Percentiles rank a stretch among this genome's conserved stretches.
Conservation (phyloP, 129 eudicot species). For the Saussurea involucrata region DNA sequence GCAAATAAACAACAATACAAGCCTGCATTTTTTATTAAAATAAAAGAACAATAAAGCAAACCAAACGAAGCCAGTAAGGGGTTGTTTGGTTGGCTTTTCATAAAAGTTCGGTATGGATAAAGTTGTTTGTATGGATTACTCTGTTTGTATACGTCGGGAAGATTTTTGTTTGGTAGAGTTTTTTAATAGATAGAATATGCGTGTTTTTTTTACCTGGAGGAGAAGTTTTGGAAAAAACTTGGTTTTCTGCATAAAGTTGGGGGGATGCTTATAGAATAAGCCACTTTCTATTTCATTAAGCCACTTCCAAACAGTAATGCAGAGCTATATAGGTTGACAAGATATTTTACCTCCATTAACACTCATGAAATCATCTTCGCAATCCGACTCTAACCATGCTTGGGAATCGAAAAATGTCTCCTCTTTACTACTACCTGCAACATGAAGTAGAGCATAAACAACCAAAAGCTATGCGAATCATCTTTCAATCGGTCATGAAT, state of each 20-base stretch:
- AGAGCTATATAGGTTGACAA: not conserved
- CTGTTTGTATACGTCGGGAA: too few relatives aligned
- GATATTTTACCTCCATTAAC: constrained; percentile 56
- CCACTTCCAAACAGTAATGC: too few relatives aligned
- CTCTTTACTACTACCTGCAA: constrained; percentile 71
- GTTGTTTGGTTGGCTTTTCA: too few relatives aligned
- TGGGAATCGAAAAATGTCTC: constrained; percentile 71
- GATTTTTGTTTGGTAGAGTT: too few relatives aligned
- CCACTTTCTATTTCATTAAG: too few relatives aligned
- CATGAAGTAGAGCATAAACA: not conserved
- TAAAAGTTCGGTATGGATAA: too few relatives aligned
- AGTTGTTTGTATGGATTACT: too few relatives aligned
- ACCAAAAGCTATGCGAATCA: not conserved
- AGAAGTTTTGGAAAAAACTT: too few relatives aligned
- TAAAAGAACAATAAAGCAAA: not conserved
- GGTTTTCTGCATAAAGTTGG: too few relatives aligned
- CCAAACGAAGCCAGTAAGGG: not conserved
- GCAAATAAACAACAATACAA: not conserved
- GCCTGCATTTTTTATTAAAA: not conserved
- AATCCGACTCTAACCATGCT: constrained; percentile 74
- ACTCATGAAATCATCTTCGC: constrained; percentile 61
- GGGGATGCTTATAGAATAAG: too few relatives aligned
- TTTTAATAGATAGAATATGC: too few relatives aligned
- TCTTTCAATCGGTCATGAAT: not conserved
- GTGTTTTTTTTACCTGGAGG: too few relatives aligned